A percentile compares a stretch with the other conserved stretches of the same genome.
Conservation (phyloP, 2,329 filamentous ascomycete genomes). For the Trichoderma breve region DNA sequence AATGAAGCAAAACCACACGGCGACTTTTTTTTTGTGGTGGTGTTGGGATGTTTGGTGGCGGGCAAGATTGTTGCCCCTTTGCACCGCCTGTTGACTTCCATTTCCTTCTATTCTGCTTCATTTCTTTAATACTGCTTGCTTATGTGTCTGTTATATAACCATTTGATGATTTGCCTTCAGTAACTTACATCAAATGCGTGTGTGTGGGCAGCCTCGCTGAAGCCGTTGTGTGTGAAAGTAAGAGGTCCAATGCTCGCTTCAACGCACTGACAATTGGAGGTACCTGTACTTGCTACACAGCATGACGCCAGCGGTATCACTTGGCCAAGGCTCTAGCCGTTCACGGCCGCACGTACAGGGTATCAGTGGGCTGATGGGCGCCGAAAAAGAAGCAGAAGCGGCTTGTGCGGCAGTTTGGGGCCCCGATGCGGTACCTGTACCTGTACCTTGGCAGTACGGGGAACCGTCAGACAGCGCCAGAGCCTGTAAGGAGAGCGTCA, state of each 20-base stretch:
- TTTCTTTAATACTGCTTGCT: not conserved
- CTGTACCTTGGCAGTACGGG: not conserved
- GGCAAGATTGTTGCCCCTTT: not conserved
- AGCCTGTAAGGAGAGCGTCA: not conserved
- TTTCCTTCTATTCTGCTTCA: not conserved
- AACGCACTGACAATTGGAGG: not conserved
- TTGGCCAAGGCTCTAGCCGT: slow-evolving; percentile 4
- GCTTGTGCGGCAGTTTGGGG: not conserved
- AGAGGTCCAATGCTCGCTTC: not conserved
- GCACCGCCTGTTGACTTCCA: not conserved
- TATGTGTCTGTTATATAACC: not conserved
- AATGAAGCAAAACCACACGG: not conserved
- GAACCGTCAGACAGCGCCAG: not conserved
- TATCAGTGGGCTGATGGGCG: slow-evolving; percentile 9
- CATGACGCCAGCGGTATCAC: slow-evolving; percentile 12
- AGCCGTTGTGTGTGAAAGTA: not conserved
- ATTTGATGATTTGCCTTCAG: not conserved
- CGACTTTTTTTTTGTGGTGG: not conserved
- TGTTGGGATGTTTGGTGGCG: not conserved
- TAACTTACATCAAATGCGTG: not conserved
- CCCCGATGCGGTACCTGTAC: not conserved
- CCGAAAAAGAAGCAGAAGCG: not conserved
- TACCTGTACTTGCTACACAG: not conserved
- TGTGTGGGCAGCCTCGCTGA: not conserved
- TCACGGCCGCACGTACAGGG: not conserved